phyloP scores from a whole-genome alignment of 2,329 filamentous ascomycete genomes.

The Gremmenia infestans region DNA sequence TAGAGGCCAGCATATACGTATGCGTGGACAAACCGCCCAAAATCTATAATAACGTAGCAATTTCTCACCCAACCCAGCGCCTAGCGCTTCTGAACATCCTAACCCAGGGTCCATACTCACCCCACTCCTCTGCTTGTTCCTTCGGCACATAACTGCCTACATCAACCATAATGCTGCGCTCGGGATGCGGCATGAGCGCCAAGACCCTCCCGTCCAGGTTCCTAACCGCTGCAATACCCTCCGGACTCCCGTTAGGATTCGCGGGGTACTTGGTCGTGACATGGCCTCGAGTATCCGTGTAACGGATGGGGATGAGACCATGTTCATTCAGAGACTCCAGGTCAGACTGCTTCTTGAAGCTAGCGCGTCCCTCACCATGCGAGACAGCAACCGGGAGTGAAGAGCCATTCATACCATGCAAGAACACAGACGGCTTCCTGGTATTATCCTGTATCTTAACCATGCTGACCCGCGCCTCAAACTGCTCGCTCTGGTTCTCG shows the following conservation, averaged over 20 bases:
- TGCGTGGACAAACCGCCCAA: too few species aligned
- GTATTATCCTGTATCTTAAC: constrained; percentile 66
- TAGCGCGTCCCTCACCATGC: constrained; percentile 84
- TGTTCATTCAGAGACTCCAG: constrained; percentile 53
- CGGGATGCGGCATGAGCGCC: constrained; percentile 72
- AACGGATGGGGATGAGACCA: constrained; percentile 72
- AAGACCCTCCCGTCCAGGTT: constrained; percentile 62
- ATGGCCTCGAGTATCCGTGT: constrained; percentile 74
- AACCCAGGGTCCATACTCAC: constrained; percentile 66
- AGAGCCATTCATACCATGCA: constrained; percentile 81
- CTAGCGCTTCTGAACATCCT: constrained; percentile 69
- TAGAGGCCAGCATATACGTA: too few species aligned
- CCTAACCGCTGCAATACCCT: constrained; percentile 64
- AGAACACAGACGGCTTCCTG: constrained; percentile 68
- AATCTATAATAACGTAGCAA: too few species aligned
- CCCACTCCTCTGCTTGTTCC: constrained; percentile 54
- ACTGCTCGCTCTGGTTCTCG: constrained; percentile 79
- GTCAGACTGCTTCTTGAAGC: constrained; percentile 53
- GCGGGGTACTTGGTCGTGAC: constrained; percentile 80
- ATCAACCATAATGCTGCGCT: constrained; percentile 62
- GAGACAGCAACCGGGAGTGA: constrained; percentile 81
- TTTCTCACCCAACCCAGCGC: constrained; percentile 58
- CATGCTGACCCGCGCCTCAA: constrained; percentile 85
- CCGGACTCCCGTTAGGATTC: constrained; percentile 73
- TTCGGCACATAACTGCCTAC: constrained; percentile 62